Conservation (phyloP, 2,329 filamentous ascomycete genomes). For the Orbilia oligospora region DNA sequence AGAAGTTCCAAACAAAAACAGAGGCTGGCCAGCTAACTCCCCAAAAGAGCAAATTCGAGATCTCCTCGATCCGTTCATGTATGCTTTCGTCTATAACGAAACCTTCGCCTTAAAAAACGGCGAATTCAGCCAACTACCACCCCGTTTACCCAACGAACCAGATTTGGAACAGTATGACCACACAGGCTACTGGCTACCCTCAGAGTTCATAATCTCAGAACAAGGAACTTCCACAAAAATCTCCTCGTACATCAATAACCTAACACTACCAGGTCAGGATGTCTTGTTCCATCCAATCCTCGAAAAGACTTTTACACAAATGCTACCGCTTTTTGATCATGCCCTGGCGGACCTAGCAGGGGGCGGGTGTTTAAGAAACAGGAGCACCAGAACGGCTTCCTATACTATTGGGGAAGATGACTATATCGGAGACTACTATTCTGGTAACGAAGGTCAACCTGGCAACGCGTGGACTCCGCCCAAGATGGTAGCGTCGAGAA, state of each 20-base stretch:
- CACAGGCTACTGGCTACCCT: not conserved
- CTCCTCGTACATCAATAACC: not conserved
- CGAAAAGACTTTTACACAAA: not conserved
- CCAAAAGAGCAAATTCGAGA: not conserved
- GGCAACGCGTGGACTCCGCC: not conserved
- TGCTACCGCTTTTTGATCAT: not conserved
- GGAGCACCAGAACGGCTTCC: not conserved
- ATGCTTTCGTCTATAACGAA: not conserved
- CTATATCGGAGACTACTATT: not conserved
- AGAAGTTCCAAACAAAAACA: not conserved
- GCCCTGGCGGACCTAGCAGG: not conserved
- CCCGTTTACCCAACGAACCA: not conserved
- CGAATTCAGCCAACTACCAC: not conserved
- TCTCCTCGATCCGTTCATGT: not conserved
- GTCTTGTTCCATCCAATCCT: not conserved
- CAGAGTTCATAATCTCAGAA: not conserved
- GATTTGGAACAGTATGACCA: not conserved
- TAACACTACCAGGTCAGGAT: not conserved
- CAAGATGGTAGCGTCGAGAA: not conserved
- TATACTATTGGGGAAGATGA: not conserved
- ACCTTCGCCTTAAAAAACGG: not conserved
- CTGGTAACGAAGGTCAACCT: not conserved
- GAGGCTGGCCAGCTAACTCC: not conserved
- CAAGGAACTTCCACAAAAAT: not conserved
- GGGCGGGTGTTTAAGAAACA: not conserved